Percentiles rank a stretch among this genome's conserved stretches.
phyloP scores from a whole-genome alignment of 2,329 filamentous ascomycete species.

The Fusarium kyushuense region DNA sequence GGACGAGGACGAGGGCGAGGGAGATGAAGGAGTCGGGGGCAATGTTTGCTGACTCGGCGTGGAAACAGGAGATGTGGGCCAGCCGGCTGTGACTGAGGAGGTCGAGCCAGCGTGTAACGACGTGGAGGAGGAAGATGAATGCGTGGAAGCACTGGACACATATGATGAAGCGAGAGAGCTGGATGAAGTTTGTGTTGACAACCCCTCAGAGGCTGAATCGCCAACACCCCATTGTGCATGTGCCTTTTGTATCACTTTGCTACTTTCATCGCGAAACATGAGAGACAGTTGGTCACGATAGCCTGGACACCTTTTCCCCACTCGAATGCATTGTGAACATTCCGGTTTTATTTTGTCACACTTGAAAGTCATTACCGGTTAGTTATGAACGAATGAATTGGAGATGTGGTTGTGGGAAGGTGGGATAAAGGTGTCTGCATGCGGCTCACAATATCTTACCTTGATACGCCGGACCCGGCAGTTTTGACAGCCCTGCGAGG shows the following conservation, averaged over 20 bases:
- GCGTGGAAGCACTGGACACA: slow-evolving; percentile 38
- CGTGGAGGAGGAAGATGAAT: slow-evolving; percentile 22
- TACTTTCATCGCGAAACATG: slow-evolving; percentile 75
- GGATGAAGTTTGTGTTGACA: slow-evolving; percentile 43
- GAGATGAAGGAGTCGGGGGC: slow-evolving; percentile 38
- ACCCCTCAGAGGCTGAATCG: slow-evolving; percentile 38
- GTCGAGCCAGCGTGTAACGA: slow-evolving; percentile 26
- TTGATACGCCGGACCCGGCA: slow-evolving; percentile 68
- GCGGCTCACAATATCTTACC: slow-evolving; percentile 53
- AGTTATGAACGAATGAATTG: slow-evolving; percentile 11
- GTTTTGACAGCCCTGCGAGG: slow-evolving; percentile 66
- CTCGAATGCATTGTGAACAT: slow-evolving; percentile 72
- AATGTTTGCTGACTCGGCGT: slow-evolving; percentile 24
- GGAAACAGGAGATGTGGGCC: slow-evolving; percentile 37
- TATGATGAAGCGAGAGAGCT: slow-evolving; percentile 40
- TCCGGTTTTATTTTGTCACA: slow-evolving; percentile 71
- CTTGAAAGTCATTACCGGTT: slow-evolving; percentile 50
- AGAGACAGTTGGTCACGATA: slow-evolving; percentile 73
- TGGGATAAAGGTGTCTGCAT: neutral
- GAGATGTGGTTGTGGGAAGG: neutral
- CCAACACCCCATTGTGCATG: slow-evolving; percentile 63
- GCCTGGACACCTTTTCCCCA: slow-evolving; percentile 70
- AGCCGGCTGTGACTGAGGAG: slow-evolving; percentile 35
- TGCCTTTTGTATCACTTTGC: slow-evolving; percentile 70
- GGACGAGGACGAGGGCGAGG: slow-evolving; percentile 26